phyloP scores from a whole-genome alignment of 2,329 filamentous ascomycete genomes.

The Eutypa lata region DNA sequence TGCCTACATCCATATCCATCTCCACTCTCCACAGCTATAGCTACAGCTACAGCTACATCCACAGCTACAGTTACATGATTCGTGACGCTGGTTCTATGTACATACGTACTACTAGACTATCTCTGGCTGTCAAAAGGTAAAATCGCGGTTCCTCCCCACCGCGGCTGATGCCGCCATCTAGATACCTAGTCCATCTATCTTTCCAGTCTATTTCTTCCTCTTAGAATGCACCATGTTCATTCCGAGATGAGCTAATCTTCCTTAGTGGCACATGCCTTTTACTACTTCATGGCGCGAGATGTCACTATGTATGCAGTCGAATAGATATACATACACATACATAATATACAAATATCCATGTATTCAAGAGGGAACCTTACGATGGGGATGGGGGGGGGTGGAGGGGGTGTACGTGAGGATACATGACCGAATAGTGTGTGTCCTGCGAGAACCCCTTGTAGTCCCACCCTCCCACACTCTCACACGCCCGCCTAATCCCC shows the following conservation, averaged over 20 bases:
- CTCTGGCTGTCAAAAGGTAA: too few species aligned
- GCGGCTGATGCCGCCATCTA: background rate
- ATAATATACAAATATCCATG: slow-evolving; percentile 8
- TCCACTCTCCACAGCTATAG: too few species aligned
- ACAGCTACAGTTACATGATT: too few species aligned
- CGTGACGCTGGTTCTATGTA: too few species aligned
- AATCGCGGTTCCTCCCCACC: background rate
- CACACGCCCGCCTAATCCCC: background rate
- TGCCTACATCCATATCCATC: too few species aligned
- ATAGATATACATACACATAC: slow-evolving; percentile 11
- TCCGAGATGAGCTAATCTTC: slow-evolving; percentile 26
- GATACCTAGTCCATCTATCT: background rate
- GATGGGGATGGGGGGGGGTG: too few species aligned
- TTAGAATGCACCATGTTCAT: slow-evolving; percentile 8
- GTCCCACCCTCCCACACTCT: background rate
- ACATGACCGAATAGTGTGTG: background rate
- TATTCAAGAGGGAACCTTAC: background rate
- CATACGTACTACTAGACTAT: too few species aligned
- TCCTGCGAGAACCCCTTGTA: background rate
- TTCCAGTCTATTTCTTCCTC: slow-evolving; percentile 15
- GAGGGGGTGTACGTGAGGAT: background rate
- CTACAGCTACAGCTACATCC: too few species aligned
- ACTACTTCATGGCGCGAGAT: background rate
- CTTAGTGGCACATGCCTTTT: slow-evolving; percentile 18
- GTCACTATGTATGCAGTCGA: slow-evolving; percentile 15